A percentile compares a stretch with the other conserved stretches of the same genome.
Conservation (phyloP, 441 rosid genomes). For the Bocquillonia castaneifolia region DNA sequence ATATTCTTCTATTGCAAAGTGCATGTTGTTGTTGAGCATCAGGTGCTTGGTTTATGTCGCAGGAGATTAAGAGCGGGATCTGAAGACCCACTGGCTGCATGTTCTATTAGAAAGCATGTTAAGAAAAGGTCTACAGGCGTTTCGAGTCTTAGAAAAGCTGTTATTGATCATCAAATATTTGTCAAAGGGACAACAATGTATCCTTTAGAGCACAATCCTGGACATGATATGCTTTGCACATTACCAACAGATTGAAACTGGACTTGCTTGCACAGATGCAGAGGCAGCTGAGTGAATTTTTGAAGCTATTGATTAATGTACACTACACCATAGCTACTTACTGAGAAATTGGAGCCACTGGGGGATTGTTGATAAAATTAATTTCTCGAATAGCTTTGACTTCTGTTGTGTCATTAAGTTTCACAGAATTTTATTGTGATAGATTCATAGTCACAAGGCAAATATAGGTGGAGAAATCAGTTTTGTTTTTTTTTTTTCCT, state of each 20-base stretch:
- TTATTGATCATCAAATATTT: conserved; percentile 50
- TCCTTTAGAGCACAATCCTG: conserved; percentile 72
- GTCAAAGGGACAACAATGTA: conserved; percentile 65
- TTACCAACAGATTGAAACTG: conserved; percentile 35
- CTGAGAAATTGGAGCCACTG: conserved; percentile 5
- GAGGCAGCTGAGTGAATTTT: conserved; percentile 9
- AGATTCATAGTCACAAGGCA: neutral
- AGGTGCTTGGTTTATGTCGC: conserved; percentile 11
- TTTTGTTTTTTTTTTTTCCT: neutral
- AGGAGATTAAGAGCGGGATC: conserved; percentile 89
- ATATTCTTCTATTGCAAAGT: too few species aligned
- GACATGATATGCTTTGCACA: conserved; percentile 73
- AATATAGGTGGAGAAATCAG: neutral
- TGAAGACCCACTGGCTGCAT: conserved; percentile 50
- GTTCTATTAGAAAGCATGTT: conserved; percentile 55
- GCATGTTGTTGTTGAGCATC: conserved; percentile 3
- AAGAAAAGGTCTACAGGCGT: conserved; percentile 30
- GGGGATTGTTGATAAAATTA: too few species aligned
- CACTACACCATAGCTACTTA: neutral
- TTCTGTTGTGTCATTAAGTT: neutral
- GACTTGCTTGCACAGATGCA: neutral
- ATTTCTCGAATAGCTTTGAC: too few species aligned
- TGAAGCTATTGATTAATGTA: conserved; percentile 18
- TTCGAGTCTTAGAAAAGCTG: conserved; percentile 45
- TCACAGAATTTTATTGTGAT: neutral